phyloP scores from a whole-genome alignment of 2,329 filamentous ascomycete genomes.

The Epichloe amarillans region DNA sequence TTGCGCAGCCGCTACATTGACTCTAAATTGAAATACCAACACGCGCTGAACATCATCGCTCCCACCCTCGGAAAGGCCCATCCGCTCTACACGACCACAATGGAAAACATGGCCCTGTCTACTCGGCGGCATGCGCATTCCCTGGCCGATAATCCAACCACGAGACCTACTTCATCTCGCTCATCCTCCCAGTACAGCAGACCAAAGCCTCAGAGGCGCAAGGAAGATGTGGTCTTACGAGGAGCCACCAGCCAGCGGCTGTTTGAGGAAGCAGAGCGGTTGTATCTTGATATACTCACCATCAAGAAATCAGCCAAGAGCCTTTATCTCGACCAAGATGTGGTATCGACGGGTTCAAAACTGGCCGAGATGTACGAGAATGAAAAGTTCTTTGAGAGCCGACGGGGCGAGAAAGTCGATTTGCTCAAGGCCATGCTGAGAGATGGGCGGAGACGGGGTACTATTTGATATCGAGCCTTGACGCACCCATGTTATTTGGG shows the following conservation, averaged over 20 bases:
- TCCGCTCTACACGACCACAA: slow-evolving; percentile 11
- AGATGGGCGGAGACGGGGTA: slow-evolving; percentile 8
- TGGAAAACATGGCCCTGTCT: slow-evolving; percentile 12
- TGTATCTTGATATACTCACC: slow-evolving; percentile 14
- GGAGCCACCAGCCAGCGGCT: slow-evolving; percentile 6
- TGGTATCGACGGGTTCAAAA: slow-evolving; percentile 13
- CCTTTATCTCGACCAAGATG: slow-evolving; percentile 12
- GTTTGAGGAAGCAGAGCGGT: slow-evolving; percentile 13
- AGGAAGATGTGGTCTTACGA: slow-evolving; percentile 6
- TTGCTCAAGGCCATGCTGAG: slow-evolving; percentile 2
- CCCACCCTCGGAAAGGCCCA: slow-evolving; percentile 12
- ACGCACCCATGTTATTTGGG: background rate
- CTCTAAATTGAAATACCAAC: slow-evolving; percentile 11
- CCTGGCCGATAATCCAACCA: background rate
- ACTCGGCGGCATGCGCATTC: slow-evolving; percentile 2
- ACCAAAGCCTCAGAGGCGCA: background rate
- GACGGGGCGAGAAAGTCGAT: slow-evolving; percentile 9
- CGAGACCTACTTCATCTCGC: slow-evolving; percentile 1
- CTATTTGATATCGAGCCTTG: background rate
- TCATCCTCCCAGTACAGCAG: background rate
- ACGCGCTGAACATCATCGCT: slow-evolving; percentile 11
- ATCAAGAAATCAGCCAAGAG: slow-evolving; percentile 12
- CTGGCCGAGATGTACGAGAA: slow-evolving; percentile 17
- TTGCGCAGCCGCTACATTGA: slow-evolving; percentile 10
- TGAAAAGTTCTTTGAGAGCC: slow-evolving; percentile 13